phyloP scores from a whole-genome alignment of 768 basidiomycete species.

The Sistotremastrum suecicum region DNA sequence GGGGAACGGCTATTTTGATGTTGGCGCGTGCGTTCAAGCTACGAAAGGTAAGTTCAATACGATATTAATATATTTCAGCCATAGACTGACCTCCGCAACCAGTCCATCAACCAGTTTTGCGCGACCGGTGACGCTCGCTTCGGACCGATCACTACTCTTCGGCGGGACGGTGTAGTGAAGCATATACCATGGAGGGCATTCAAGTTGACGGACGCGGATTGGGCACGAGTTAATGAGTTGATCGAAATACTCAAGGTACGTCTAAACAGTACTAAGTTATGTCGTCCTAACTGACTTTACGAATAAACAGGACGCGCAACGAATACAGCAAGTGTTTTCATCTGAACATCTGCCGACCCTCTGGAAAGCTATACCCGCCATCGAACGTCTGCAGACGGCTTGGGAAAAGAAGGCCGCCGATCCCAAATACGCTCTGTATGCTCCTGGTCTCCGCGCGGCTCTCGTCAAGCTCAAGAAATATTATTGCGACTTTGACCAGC shows the following conservation, averaged over 20 bases:
- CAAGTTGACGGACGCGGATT: slow-evolving; percentile 10
- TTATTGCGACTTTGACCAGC: slow-evolving; percentile 9
- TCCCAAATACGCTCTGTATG: slow-evolving; percentile 7
- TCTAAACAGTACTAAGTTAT: slow-evolving; percentile 2
- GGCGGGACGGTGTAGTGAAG: slow-evolving; percentile 9
- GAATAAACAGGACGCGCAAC: slow-evolving; percentile 14
- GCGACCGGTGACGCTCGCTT: slow-evolving; percentile 15
- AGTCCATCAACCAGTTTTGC: slow-evolving; percentile 8
- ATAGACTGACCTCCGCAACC: no score
- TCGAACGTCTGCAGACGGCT: slow-evolving; percentile 15
- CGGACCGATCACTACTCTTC: slow-evolving; percentile 18
- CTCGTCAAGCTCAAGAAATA: slow-evolving; percentile 15
- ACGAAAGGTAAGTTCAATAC: slow-evolving; percentile 7
- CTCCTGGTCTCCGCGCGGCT: slow-evolving; percentile 10
- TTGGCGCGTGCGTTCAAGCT: slow-evolving; percentile 9
- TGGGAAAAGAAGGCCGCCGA: slow-evolving; percentile 15
- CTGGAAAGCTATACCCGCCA: slow-evolving; percentile 13
- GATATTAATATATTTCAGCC: no score
- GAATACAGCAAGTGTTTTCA: slow-evolving; percentile 16
- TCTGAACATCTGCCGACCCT: slow-evolving; percentile 13
- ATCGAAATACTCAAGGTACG: slow-evolving; percentile 8
- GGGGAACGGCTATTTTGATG: slow-evolving; percentile 15
- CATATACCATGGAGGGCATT: slow-evolving; percentile 17
- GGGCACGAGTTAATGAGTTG: slow-evolving; percentile 9
- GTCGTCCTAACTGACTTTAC: background rate